Evolutionary conservation across 139 green algal species (phyloP).

Genomic region (Picochlorum sp.): DNA sequence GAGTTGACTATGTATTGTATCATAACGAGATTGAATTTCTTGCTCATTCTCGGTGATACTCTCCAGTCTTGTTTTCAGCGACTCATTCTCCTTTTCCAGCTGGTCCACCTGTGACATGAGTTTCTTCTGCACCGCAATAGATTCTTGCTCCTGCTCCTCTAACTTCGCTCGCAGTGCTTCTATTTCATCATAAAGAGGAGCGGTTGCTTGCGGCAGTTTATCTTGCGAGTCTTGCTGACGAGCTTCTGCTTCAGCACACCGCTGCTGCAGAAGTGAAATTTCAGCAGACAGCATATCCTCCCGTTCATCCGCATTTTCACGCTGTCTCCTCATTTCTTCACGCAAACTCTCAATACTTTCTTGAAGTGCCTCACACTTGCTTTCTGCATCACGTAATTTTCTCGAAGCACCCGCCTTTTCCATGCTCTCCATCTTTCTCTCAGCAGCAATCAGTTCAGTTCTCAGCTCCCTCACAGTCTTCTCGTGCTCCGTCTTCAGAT

Average conservation of each 20-base stretch:
- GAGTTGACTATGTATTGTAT: neutral
- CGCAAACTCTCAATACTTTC: conserved; percentile 47
- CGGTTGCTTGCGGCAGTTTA: conserved; percentile 80
- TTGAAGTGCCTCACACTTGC: conserved; percentile 45
- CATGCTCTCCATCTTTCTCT: conserved; percentile 45
- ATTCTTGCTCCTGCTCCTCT: conserved; percentile 46
- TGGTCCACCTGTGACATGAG: conserved; percentile 2
- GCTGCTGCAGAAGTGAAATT: conserved; percentile 52
- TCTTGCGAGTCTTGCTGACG: conserved; percentile 77
- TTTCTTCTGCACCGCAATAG: neutral
- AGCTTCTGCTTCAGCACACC: conserved; percentile 68
- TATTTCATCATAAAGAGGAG: conserved; percentile 85
- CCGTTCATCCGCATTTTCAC: conserved; percentile 20
- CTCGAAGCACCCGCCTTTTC: conserved; percentile 40
- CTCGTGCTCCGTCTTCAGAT: conserved; percentile 47
- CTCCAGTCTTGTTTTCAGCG: neutral
- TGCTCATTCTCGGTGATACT: neutral
- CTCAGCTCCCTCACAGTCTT: conserved; percentile 36
- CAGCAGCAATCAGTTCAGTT: conserved; percentile 38
- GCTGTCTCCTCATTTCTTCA: conserved; percentile 50
- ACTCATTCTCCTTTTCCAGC: neutral
- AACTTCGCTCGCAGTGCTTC: conserved; percentile 35
- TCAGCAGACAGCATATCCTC: conserved; percentile 48
- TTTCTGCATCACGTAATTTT: conserved; percentile 47
- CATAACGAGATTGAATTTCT: neutral